phyloP scores from a whole-genome alignment of 106 monocot species.

The Agapanthus africanus region DNA sequence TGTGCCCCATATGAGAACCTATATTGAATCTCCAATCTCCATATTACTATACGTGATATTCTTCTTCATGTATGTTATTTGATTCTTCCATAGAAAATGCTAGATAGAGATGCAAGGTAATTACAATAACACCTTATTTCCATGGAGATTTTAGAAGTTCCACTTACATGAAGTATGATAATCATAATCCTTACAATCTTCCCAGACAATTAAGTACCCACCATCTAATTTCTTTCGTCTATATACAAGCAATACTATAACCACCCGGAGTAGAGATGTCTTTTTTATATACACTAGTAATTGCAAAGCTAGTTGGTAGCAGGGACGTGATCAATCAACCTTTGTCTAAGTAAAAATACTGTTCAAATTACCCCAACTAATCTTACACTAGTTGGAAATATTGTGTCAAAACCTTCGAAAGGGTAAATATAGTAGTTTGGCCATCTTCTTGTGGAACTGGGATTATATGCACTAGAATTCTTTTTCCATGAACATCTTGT shows the following conservation, averaged over 20 bases:
- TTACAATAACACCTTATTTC: background rate
- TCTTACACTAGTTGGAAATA: background rate
- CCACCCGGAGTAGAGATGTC: background rate
- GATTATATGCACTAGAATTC: no score
- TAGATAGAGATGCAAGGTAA: background rate
- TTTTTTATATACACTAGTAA: background rate
- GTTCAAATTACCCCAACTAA: no score
- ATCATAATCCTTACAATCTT: background rate
- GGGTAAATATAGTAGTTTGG: no score
- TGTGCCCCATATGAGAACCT: background rate
- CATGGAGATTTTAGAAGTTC: background rate
- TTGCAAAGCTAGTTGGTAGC: background rate
- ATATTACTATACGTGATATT: background rate
- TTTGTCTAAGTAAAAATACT: no score
- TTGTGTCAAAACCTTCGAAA: background rate
- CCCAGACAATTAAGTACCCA: background rate
- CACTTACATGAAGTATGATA: background rate
- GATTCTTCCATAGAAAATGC: background rate
- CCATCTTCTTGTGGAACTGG: no score
- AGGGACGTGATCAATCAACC: background rate
- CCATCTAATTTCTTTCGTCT: background rate
- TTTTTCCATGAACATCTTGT: no score
- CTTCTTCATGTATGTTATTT: background rate
- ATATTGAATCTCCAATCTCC: background rate
- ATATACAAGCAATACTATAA: background rate